These are phyloP conservation scores for Styphnolobium japonicum DNA, from an alignment of 306 rosid species.

Conservation along the genomic window DNA sequence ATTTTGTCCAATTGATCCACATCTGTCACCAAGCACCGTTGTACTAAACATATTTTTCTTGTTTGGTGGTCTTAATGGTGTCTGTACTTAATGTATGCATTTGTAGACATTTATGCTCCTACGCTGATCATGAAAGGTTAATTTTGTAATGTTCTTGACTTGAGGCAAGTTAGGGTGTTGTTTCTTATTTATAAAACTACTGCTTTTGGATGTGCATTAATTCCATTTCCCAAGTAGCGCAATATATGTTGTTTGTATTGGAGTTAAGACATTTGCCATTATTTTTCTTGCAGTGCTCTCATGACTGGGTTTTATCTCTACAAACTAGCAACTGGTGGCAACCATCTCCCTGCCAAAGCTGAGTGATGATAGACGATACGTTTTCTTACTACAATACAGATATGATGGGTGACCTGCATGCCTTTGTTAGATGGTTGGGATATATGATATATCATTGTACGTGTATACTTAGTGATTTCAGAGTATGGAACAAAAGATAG, in stretches of 20 bases:
- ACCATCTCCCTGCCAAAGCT: constrained; percentile 69
- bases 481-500: constrained; percentile 8
- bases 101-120: not conserved
- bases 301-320: constrained; percentile 73
- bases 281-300: constrained; percentile 55
- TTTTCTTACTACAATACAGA: not conserved
- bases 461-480: constrained; percentile 13
- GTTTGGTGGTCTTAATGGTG: not conserved
- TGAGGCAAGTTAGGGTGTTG: not conserved
- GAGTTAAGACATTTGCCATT: constrained; percentile 18
- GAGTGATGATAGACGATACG: constrained; percentile 34
- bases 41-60: not conserved
- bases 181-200: not conserved
- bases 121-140: too few relatives aligned
- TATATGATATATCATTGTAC: not conserved
- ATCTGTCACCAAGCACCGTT: not conserved
- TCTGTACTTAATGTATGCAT: not conserved
- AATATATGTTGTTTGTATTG: not conserved
- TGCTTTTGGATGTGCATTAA: not conserved
- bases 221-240: not conserved
- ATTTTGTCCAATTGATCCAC: not conserved
- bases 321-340: constrained; percentile 87
- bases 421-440: not conserved
- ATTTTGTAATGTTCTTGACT: too few relatives aligned
- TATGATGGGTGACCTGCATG: not conserved